Conservation (phyloP, 352 stramenopile genomes). For the Pythium myriotylum region DNA sequence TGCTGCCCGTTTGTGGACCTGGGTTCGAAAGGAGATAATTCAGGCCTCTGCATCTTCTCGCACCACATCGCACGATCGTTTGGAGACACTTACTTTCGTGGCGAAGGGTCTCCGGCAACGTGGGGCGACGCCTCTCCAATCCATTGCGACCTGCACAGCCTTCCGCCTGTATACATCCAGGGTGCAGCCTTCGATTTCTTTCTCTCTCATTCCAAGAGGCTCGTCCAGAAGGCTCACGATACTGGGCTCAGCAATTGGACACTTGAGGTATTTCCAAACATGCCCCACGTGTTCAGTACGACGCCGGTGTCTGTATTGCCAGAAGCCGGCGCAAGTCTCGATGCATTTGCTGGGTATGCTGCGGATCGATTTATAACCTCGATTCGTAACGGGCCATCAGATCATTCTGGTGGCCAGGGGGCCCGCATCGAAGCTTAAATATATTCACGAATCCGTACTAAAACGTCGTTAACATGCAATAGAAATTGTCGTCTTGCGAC, state of each 20-base stretch:
- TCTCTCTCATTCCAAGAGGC: constrained; percentile 1
- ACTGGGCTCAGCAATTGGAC: constrained; percentile 6
- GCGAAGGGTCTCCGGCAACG: constrained; percentile 13
- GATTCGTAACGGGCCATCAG: too few species aligned
- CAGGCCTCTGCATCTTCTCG: background rate
- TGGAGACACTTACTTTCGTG: background rate
- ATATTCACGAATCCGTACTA: too few species aligned
- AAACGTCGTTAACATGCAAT: too few species aligned
- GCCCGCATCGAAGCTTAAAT: too few species aligned
- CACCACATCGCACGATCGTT: too few species aligned
- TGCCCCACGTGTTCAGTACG: constrained; percentile 22
- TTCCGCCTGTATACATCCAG: constrained; percentile 28
- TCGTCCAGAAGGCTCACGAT: constrained; percentile 5
- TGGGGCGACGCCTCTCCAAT: constrained; percentile 27
- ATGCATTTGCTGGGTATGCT: constrained; percentile 11
- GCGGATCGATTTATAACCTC: too few species aligned
- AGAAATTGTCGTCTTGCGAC: too few species aligned
- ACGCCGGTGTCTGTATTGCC: too few species aligned
- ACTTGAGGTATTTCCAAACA: constrained; percentile 15
- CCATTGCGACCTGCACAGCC: constrained; percentile 16
- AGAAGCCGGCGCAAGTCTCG: too few species aligned
- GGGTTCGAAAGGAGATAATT: background rate
- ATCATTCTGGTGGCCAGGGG: too few species aligned
- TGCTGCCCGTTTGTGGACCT: constrained; percentile 50
- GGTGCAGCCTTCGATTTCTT: constrained; percentile 11